These are phyloP conservation scores for Backusella mclennaniae DNA, from an alignment of 192 early-diverging fungal genomes.

Conservation along the genomic window DNA sequence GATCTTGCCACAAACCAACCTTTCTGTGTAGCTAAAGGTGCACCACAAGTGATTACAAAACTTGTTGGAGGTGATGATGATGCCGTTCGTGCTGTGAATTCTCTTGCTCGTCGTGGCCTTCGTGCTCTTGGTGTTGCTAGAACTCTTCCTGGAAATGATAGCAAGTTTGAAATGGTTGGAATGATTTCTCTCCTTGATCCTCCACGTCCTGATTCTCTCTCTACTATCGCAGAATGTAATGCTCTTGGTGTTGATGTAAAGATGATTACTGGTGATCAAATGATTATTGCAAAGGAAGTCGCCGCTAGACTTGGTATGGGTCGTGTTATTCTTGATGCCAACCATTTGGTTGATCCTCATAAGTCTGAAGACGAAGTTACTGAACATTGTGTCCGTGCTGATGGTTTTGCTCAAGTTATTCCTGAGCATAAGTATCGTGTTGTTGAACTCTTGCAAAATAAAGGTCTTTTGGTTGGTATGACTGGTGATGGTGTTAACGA, in stretches of 20 bases:
- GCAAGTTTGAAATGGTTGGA: conserved; percentile 78
- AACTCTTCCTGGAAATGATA: conserved; percentile 66
- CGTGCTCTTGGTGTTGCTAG: conserved; percentile 91
- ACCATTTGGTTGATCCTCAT: conserved; percentile 77
- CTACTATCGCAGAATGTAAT: conserved; percentile 85
- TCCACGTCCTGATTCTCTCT: conserved; percentile 85
- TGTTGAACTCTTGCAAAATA: conserved; percentile 90
- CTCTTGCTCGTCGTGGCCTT: conserved; percentile 76
- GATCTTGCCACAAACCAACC: conserved; percentile 74
- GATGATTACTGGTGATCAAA: conserved; percentile 97
- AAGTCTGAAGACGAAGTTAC: conserved; percentile 80
- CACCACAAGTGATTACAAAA: conserved; percentile 81
- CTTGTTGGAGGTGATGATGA: conserved; percentile 71
- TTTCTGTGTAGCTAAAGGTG: conserved; percentile 85
- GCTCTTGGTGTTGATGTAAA: conserved; percentile 88
- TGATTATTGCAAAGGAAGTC: conserved; percentile 92
- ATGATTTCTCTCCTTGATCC: conserved; percentile 92
- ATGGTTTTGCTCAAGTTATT: conserved; percentile 97
- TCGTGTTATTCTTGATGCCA: conserved; percentile 87
- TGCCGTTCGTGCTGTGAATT: conserved; percentile 70
- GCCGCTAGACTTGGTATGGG: conserved; percentile 90
- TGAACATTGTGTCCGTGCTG: conserved; percentile 80
- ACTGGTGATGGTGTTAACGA: conserved; percentile 90
- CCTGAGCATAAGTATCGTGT: conserved; percentile 98
- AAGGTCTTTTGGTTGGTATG: conserved; percentile 85